phyloP scores from a whole-genome alignment of 1,284 basidiomycete genomes.

The Trichosporon asahii region DNA sequence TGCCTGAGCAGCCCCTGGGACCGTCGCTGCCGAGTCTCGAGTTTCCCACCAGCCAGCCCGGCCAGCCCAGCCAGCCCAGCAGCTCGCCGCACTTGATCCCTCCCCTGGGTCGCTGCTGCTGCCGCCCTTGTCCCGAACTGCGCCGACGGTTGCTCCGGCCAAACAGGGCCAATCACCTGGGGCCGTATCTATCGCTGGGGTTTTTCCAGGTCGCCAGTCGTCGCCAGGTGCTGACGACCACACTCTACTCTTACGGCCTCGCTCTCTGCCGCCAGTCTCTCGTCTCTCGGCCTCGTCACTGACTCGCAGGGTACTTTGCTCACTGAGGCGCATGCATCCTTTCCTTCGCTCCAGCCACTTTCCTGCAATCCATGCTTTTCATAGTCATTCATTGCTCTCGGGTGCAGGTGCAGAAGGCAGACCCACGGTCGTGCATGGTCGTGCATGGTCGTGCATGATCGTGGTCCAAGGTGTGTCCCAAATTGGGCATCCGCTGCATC shows the following conservation, averaged over 20 bases:
- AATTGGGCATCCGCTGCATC: not conserved
- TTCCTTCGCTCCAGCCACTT: not conserved
- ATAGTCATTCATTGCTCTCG: too few relatives aligned
- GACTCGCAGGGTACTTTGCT: not conserved
- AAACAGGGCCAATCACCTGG: conserved; percentile 7
- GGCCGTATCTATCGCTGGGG: not conserved
- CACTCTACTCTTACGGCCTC: not conserved
- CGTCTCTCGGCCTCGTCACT: not conserved
- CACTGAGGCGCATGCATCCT: not conserved
- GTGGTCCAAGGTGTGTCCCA: not conserved
- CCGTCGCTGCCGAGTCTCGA: not conserved
- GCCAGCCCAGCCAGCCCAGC: too few relatives aligned
- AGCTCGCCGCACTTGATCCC: not conserved
- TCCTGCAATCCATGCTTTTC: not conserved
- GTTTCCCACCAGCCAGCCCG: not conserved
- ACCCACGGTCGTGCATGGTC: not conserved
- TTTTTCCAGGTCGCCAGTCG: not conserved
- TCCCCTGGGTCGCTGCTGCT: not conserved
- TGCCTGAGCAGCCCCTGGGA: not conserved
- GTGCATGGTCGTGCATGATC: not conserved
- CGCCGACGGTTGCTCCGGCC: conserved; percentile 10
- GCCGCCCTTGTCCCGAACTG: conserved; percentile 5
- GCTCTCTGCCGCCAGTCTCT: not conserved
- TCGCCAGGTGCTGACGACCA: not conserved
- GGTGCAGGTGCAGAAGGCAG: too few relatives aligned